Conservation (phyloP, 2,329 filamentous ascomycete species). For the Fusarium pseudocircinatum region DNA sequence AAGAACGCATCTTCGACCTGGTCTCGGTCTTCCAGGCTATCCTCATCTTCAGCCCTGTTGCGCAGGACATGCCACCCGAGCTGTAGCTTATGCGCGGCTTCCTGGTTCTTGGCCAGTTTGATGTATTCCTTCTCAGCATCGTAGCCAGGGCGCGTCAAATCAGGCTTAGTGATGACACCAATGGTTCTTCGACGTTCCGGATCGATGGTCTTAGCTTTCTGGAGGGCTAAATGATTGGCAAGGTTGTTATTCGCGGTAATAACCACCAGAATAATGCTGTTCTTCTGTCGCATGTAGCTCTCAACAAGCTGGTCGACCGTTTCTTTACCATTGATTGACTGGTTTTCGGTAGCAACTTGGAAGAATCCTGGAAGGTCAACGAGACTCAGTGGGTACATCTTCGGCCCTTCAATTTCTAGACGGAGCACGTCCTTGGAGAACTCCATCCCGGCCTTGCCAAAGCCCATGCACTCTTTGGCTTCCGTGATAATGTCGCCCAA, state of each 20-base stretch:
- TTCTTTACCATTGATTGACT: conserved; percentile 44
- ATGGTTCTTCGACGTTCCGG: conserved; percentile 58
- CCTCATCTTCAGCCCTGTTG: conserved; percentile 54
- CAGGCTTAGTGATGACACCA: conserved; percentile 66
- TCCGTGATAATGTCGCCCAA: conserved; percentile 60
- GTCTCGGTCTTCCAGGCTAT: conserved; percentile 44
- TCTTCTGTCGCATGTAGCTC: conserved; percentile 64
- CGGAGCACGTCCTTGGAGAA: conserved; percentile 59
- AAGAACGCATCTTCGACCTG: conserved; percentile 48
- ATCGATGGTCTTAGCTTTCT: conserved; percentile 55
- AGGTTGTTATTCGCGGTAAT: conserved; percentile 60
- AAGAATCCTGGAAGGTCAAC: conserved; percentile 65
- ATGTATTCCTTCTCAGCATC: conserved; percentile 55
- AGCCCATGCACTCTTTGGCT: conserved; percentile 61
- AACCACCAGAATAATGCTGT: conserved; percentile 69
- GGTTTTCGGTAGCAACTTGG: conserved; percentile 45
- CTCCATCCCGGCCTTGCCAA: conserved; percentile 41
- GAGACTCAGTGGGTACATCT: conserved; percentile 58
- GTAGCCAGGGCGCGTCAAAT: conserved; percentile 45
- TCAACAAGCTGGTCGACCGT: conserved; percentile 53
- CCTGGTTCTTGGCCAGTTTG: conserved; percentile 46
- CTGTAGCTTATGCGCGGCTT: conserved; percentile 45
- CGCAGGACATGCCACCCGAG: conserved; percentile 65
- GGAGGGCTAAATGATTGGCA: conserved; percentile 62
- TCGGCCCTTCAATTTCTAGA: conserved; percentile 57